A percentile compares a stretch with the other conserved stretches of the same genome.
phyloP scores from a whole-genome alignment of 2,329 filamentous ascomycete genomes.

The Elsinoe perseae region DNA sequence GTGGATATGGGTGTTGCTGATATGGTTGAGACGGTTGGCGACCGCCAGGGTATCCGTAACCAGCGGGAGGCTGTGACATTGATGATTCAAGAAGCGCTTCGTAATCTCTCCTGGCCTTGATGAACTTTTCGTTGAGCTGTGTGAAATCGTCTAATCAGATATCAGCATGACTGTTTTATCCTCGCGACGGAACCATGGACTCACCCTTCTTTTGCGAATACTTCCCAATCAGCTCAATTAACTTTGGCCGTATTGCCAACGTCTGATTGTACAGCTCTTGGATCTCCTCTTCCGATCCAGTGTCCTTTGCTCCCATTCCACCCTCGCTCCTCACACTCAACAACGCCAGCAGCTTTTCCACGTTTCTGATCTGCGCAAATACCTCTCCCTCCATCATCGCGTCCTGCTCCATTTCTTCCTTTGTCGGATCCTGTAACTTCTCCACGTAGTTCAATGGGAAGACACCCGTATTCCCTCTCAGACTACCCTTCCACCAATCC shows the following conservation, averaged over 20 bases:
- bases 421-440: constrained; percentile 89
- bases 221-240: constrained; percentile 97
- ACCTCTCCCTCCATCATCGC: constrained; percentile 88
- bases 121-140: constrained; percentile 97
- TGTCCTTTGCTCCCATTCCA: constrained; percentile 64
- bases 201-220: constrained; percentile 98
- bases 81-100: constrained; percentile 92
- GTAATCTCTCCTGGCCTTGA: constrained; percentile 95
- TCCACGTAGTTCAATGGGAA: constrained; percentile 99
- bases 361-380: constrained; percentile 68
- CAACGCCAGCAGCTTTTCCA: constrained; percentile 76
- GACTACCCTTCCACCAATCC: constrained; percentile 97
- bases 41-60: constrained; percentile 17
- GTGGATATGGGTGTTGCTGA: constrained; percentile 47
- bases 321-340: constrained; percentile 65
- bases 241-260: constrained; percentile 84
- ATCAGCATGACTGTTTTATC: constrained; percentile 24
- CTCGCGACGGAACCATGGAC: constrained; percentile 20
- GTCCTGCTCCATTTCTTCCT: constrained; percentile 87
- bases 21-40: constrained; percentile 16
- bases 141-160: constrained; percentile 77
- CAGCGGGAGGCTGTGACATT: constrained; percentile 68
- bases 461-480: constrained; percentile 91
- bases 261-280: constrained; percentile 86
- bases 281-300: constrained; percentile 74